Conservation (phyloP, 768 basidiomycete species). For the Trametes cubensis region DNA sequence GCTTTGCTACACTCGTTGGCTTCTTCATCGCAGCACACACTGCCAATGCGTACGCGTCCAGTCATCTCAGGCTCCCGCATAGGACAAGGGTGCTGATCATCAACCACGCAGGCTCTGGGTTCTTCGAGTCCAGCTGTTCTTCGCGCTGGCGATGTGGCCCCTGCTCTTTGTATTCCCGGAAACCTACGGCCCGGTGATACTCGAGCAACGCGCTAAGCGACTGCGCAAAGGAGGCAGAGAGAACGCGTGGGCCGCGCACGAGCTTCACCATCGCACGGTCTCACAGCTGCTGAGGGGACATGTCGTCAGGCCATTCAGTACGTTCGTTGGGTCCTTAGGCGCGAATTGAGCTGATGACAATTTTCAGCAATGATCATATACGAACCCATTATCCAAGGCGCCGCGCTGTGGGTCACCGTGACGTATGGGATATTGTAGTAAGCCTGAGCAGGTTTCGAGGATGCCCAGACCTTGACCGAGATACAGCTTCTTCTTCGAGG, state of each 20-base stretch:
- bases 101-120: conserved; percentile 25
- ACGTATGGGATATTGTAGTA: conserved; percentile 32
- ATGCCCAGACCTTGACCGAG: neutral
- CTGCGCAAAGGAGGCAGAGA: conserved; percentile 20
- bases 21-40: conserved; percentile 29
- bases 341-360: neutral
- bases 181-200: conserved; percentile 28
- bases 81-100: too few species aligned
- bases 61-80: too few species aligned
- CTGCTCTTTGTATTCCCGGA: conserved; percentile 27
- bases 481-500: conserved; percentile 30
- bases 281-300: conserved; percentile 21
- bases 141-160: conserved; percentile 21
- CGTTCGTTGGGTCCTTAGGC: neutral
- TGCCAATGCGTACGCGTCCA: conserved; percentile 11
- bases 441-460: neutral
- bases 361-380: conserved; percentile 24
- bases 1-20: conserved; percentile 28
- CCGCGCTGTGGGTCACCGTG: conserved; percentile 27
- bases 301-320: conserved; percentile 25
- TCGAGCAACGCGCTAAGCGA: conserved; percentile 19
- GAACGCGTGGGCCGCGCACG: conserved; percentile 22
- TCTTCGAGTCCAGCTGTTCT: conserved; percentile 27
- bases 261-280: conserved; percentile 21
- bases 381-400: conserved; percentile 28